phyloP scores from a whole-genome alignment of 2,329 filamentous ascomycete species.

The Epichloe sylvatica region DNA sequence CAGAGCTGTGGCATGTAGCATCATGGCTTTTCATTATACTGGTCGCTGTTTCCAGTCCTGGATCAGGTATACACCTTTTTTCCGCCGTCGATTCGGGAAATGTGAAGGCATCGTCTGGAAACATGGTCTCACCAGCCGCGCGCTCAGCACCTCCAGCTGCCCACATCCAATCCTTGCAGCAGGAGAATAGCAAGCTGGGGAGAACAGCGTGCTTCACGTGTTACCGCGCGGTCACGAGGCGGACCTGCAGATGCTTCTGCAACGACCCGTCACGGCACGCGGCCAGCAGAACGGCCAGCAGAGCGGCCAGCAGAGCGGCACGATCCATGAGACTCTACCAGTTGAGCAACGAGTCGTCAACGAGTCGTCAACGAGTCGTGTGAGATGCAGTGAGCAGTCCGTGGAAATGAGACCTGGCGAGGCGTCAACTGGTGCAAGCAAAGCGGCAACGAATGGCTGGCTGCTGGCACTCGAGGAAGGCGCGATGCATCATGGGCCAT shows the following conservation, averaged over 20 bases:
- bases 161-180: constrained; percentile 2
- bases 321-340: neutral
- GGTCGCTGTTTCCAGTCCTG: neutral
- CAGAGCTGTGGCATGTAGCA: neutral
- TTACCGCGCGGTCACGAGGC: constrained; percentile 9
- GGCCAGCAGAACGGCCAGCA: constrained; percentile 1
- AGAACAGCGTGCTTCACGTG: constrained; percentile 7
- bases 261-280: neutral
- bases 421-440: neutral
- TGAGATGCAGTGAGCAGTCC: too few relatives aligned
- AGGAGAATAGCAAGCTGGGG: neutral
- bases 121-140: neutral
- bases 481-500: too few relatives aligned
- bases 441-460: neutral
- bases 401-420: too few relatives aligned
- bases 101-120: neutral
- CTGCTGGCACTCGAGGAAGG: too few relatives aligned
- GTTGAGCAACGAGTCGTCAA: neutral
- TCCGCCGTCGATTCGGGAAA: neutral
- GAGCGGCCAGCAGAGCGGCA: neutral
- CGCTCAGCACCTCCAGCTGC: neutral
- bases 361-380: neutral
- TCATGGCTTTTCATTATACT: too few relatives aligned
- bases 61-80: neutral
- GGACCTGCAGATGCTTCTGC: neutral